Evolutionary conservation across 257 asterid species (phyloP).

Genomic region (Solanum tacnaense): DNA sequence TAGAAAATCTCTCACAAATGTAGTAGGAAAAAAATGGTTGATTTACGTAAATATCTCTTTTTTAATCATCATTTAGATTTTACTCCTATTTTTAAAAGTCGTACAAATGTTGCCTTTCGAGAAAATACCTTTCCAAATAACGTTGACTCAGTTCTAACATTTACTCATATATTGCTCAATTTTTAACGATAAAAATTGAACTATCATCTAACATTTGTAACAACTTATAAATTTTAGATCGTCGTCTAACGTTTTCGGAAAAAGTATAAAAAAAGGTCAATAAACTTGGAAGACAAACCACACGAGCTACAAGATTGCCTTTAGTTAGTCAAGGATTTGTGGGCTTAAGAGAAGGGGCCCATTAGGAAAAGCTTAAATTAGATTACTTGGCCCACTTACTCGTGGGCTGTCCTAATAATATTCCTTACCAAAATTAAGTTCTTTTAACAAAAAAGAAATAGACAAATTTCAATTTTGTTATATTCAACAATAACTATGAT

Average conservation of each 20-base stretch:
- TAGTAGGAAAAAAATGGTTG: too few relatives aligned
- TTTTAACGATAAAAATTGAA: background rate
- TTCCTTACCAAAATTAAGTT: background rate
- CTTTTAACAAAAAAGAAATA: background rate
- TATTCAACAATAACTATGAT: background rate
- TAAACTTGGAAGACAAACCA: background rate
- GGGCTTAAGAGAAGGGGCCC: background rate
- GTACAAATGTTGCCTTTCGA: background rate
- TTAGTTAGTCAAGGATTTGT: background rate
- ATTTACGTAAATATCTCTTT: too few relatives aligned
- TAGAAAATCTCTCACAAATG: too few relatives aligned
- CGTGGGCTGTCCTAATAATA: background rate
- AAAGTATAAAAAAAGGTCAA: background rate
- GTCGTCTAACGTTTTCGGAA: background rate
- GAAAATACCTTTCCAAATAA: too few relatives aligned
- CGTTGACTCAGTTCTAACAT: background rate
- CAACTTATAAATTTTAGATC: background rate
- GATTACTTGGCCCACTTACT: background rate
- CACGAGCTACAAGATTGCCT: background rate
- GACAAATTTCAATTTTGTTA: background rate
- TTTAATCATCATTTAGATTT: too few relatives aligned
- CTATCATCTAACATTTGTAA: rapidly evolving
- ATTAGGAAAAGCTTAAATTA: background rate
- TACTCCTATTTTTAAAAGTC: background rate
- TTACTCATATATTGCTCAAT: background rate